Percentiles rank a stretch among this genome's conserved stretches.
phyloP scores from a whole-genome alignment of 306 rosid genomes.

The Corylus avellana region DNA sequence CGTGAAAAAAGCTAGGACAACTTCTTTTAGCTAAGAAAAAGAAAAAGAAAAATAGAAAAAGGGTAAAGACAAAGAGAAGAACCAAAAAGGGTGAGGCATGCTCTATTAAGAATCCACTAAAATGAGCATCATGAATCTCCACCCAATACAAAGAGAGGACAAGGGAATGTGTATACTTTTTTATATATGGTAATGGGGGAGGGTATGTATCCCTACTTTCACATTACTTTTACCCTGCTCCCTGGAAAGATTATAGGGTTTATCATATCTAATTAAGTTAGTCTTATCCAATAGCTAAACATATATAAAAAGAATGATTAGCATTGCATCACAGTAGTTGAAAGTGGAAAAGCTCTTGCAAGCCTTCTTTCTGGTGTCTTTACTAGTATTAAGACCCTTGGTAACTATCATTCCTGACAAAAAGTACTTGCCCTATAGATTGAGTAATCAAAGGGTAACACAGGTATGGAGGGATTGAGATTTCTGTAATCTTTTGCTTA shows the following conservation, averaged over 20 bases:
- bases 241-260: constrained; percentile 42
- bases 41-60: constrained; percentile 15
- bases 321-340: not conserved
- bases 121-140: constrained; percentile 68
- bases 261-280: constrained; percentile 29
- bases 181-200: constrained; percentile 30
- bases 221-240: constrained; percentile 21
- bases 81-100: constrained; percentile 56
- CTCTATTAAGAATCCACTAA: constrained; percentile 70
- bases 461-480: not conserved
- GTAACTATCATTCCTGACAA: not conserved
- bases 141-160: constrained; percentile 44
- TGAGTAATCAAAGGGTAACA: not conserved
- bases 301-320: not conserved
- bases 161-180: constrained; percentile 25
- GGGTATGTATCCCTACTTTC: constrained; percentile 38
- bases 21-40: constrained; percentile 34
- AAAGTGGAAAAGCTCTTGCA: not conserved
- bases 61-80: constrained; percentile 32
- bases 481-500: too few species aligned
- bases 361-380: not conserved
- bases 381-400: not conserved
- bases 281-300: constrained; percentile 46
- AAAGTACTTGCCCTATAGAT: not conserved
- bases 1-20: constrained; percentile 60